Percentiles rank a stretch among this genome's conserved stretches.
Evolutionary conservation across 768 basidiomycete genomes (phyloP).

Genomic region (Termitomyces sp.): DNA sequence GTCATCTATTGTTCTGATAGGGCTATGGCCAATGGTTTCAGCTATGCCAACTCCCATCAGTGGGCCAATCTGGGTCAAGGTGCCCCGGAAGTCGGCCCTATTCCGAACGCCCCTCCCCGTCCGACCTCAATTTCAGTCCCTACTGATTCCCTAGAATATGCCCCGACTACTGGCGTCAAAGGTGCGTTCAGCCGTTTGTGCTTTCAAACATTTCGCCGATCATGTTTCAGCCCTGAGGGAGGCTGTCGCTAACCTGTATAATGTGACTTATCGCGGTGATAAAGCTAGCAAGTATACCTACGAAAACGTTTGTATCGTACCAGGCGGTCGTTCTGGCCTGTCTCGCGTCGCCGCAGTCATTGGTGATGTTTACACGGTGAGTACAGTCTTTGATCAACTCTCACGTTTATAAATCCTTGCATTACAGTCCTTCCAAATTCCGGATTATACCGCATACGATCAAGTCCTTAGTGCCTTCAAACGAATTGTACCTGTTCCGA

Average conservation of each 20-base stretch:
- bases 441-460: conserved; percentile 89
- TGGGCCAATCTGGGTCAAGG: conserved; percentile 94
- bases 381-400: conserved; percentile 11
- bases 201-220: not conserved
- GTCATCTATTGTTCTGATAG: conserved; percentile 88
- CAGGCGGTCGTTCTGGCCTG: conserved; percentile 87
- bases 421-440: conserved; percentile 76
- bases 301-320: conserved; percentile 94
- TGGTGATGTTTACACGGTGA: conserved; percentile 80
- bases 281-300: conserved; percentile 82
- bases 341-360: conserved; percentile 90
- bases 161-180: conserved; percentile 89
- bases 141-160: conserved; percentile 78
- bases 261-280: conserved; percentile 76
- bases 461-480: conserved; percentile 83
- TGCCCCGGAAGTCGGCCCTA: conserved; percentile 82
- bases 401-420: conserved; percentile 1
- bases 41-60: conserved; percentile 66
- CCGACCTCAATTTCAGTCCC: conserved; percentile 62
- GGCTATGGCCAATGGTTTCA: conserved; percentile 94
- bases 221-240: conserved; percentile 60
- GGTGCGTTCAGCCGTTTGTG: conserved; percentile 28
- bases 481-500: conserved; percentile 86
- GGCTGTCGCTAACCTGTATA: conserved; percentile 89
- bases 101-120: conserved; percentile 68